phyloP scores from a whole-genome alignment of 768 basidiomycete species.

The Exidia glandulosa region DNA sequence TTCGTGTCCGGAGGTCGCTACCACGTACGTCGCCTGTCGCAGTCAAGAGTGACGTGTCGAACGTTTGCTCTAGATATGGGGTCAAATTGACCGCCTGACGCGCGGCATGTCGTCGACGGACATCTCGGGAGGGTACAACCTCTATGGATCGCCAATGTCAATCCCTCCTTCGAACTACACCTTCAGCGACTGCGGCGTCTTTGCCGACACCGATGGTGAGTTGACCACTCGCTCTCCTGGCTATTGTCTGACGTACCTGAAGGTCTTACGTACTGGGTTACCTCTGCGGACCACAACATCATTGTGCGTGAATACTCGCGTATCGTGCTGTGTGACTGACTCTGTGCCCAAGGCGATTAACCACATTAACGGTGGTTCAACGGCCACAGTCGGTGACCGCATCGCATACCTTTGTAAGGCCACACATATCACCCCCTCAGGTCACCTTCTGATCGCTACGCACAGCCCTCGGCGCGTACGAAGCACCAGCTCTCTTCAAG shows the following conservation, averaged over 20 bases:
- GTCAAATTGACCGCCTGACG: not conserved
- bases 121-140: not conserved
- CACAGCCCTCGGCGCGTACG: not conserved
- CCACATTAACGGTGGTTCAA: not conserved
- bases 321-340: no score
- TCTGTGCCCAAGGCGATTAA: no score
- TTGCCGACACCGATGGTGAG: not conserved
- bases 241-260: not conserved
- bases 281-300: not conserved
- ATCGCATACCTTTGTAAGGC: not conserved
- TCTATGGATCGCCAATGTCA: not conserved
- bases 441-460: not conserved
- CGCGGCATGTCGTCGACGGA: not conserved
- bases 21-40: not conserved
- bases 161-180: not conserved
- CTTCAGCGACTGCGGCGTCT: not conserved
- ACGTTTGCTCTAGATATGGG: not conserved
- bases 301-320: no score
- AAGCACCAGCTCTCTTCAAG: not conserved
- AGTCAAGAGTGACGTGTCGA: not conserved
- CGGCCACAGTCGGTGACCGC: not conserved
- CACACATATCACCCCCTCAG: not conserved
- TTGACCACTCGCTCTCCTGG: not conserved
- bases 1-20: not conserved
- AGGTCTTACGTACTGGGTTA: not conserved